Evolutionary conservation across 2,329 filamentous ascomycete species (phyloP).

Genomic region (Myriosclerotinia duriaeana): DNA sequence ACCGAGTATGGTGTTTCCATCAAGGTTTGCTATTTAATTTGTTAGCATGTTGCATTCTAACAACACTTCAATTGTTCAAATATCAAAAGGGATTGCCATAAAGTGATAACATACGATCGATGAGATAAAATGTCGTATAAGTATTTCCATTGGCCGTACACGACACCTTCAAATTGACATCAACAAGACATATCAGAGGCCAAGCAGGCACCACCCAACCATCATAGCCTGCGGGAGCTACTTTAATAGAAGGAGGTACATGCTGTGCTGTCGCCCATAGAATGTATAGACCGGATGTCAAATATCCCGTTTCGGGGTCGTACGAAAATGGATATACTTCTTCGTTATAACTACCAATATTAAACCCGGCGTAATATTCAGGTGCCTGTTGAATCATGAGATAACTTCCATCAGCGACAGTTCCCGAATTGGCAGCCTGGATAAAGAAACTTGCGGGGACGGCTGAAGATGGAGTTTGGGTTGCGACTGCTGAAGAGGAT

Average conservation of each 20-base stretch:
- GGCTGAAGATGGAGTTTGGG: background rate
- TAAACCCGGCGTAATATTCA: constrained; percentile 15
- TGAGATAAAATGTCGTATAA: constrained; percentile 7
- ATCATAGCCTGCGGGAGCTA: background rate
- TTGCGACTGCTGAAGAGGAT: background rate
- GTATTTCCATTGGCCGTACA: constrained; percentile 5
- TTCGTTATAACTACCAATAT: background rate
- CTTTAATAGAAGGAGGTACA: background rate
- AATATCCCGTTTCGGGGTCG: background rate
- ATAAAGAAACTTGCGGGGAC: constrained; percentile 4
- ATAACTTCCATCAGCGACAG: background rate
- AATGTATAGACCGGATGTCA: constrained; percentile 2
- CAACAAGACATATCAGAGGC: constrained; percentile 6
- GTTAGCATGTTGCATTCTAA: background rate
- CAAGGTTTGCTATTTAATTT: constrained; percentile 5
- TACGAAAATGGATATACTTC: background rate
- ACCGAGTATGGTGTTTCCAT: constrained; percentile 2
- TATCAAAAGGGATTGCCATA: background rate
- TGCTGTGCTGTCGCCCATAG: constrained; percentile 5
- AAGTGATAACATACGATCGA: constrained; percentile 9
- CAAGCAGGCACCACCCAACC: constrained; percentile 9
- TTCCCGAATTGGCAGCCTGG: constrained; percentile 5
- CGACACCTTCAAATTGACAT: constrained; percentile 5
- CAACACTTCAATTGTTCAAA: no score
- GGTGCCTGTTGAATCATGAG: constrained; percentile 3